These are phyloP conservation scores for Stenocarpella maydis DNA, from an alignment of 2,329 filamentous ascomycete species.

Conservation along the genomic window DNA sequence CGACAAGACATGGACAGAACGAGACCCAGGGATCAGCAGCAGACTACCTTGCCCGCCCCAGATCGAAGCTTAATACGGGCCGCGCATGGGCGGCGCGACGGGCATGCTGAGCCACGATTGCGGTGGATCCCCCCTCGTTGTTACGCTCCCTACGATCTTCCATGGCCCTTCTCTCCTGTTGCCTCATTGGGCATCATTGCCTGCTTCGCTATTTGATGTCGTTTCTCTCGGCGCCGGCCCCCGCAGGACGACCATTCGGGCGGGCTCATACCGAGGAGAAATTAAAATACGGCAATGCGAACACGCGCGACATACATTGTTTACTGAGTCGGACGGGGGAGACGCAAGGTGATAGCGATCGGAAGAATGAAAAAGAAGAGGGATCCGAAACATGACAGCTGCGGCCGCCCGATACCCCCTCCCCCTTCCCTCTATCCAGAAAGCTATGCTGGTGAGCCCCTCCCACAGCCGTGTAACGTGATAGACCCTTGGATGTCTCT, in stretches of 20 bases:
- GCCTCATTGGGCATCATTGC: neutral
- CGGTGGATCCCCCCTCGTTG: conserved; percentile 1
- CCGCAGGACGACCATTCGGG: neutral
- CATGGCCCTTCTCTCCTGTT: neutral
- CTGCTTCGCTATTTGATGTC: no score
- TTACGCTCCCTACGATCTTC: neutral
- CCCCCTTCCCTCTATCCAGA: no score
- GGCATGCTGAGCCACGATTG: conserved; percentile 23
- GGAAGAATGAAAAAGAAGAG: neutral
- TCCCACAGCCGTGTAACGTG: neutral
- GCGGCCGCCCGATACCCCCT: neutral
- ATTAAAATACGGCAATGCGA: neutral
- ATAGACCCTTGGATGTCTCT: conserved; percentile 17
- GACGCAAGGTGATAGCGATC: neutral
- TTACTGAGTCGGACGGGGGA: neutral
- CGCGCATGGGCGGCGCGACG: neutral
- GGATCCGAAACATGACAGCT: conserved; percentile 12
- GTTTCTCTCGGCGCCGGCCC: neutral
- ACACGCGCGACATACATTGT: conserved; percentile 6
- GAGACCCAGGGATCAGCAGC: conserved; percentile 1
- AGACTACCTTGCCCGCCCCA: neutral
- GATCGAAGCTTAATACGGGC: neutral
- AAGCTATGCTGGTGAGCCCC: no score
- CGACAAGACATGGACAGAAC: neutral
- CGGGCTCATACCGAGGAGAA: neutral